Conservation (phyloP, 2,329 filamentous ascomycete species). For the Metarhizium humberi region DNA sequence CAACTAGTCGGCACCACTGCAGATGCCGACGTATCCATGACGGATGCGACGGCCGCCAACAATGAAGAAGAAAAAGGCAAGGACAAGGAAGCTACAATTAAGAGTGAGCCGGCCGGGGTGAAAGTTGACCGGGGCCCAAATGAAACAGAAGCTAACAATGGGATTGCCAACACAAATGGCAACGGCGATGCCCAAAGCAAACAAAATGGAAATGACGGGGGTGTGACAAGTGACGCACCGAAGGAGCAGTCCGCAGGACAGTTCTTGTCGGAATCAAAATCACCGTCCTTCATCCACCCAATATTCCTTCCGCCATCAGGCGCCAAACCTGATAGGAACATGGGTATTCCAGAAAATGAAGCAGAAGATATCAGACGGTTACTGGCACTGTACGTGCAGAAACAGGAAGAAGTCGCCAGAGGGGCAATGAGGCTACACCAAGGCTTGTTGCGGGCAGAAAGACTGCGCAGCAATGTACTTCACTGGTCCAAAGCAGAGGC, state of each 20-base stretch:
- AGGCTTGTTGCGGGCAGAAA: slow-evolving; percentile 63
- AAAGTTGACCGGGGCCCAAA: not conserved
- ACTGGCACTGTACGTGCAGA: slow-evolving; percentile 70
- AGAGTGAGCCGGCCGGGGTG: not conserved
- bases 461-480: slow-evolving; percentile 61
- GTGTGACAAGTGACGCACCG: slow-evolving; percentile 19
- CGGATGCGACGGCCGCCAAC: slow-evolving; percentile 2
- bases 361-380: slow-evolving; percentile 70
- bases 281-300: slow-evolving; percentile 57
- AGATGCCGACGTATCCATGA: slow-evolving; percentile 14
- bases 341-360: slow-evolving; percentile 62
- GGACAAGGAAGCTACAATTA: not conserved
- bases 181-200: slow-evolving; percentile 8
- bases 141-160: not conserved
- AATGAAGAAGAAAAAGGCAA: slow-evolving; percentile 3
- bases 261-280: slow-evolving; percentile 12
- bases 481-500: slow-evolving; percentile 72
- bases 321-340: slow-evolving; percentile 56
- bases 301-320: slow-evolving; percentile 59
- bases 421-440: slow-evolving; percentile 58
- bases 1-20: slow-evolving; percentile 1
- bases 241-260: not conserved
- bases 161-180: not conserved
- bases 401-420: slow-evolving; percentile 75
- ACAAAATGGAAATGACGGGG: slow-evolving; percentile 9